Evolutionary conservation across 2,329 filamentous ascomycete genomes (phyloP), one percentile per base, ranked within the genome.

Genomic region (Cercospora zeae-maydis): DNA sequence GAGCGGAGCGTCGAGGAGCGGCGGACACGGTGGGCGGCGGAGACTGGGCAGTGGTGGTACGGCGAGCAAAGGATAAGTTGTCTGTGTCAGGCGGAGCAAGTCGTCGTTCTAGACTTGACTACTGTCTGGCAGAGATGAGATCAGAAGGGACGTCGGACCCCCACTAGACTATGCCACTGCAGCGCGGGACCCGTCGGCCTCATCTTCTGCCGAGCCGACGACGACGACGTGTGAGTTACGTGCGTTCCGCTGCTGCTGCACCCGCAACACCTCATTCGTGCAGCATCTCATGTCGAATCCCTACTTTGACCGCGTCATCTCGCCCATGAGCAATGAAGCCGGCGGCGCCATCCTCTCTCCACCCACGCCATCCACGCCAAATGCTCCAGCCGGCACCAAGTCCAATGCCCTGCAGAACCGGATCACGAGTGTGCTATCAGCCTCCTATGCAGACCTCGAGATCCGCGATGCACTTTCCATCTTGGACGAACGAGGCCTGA

Each of bases 381-480:
- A 39, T 19, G 30, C n/a, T 4, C 30, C 39, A 4, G 33, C 63
- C 33, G 42, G 27, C 36, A 42, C 75, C 53, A 84, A 80, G 19
- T 72, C 80, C 13, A 91, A 86, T 75, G 89, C 92, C 7, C 80
- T 98, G 33, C 88, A 91, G 7, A 89, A 88, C 64, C 92, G 95
- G 73, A 85, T 97, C 69, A 90, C 91, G 24, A 88, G 86, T 65
- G 89, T 98, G 42, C 84, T 98, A 54, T 96, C 95, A 3, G 88
- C 92, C 2, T 96, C 93, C 0, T 97, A 96, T 78, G 90, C 92
- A 6, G 95, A 98, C 77, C 83, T 91, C 4, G 93, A 97, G 69
- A 96, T 98, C 69, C 86, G 92, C 67, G 91, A 96, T 80, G 88
- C 92, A 13, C 79, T 99, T 31, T 81, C 85, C 58, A 86, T 95